Percentiles rank a stretch among this genome's conserved stretches.
These are phyloP conservation scores for Calonectria montana DNA, from an alignment of 2,329 filamentous ascomycete species.

Conservation along the genomic window DNA sequence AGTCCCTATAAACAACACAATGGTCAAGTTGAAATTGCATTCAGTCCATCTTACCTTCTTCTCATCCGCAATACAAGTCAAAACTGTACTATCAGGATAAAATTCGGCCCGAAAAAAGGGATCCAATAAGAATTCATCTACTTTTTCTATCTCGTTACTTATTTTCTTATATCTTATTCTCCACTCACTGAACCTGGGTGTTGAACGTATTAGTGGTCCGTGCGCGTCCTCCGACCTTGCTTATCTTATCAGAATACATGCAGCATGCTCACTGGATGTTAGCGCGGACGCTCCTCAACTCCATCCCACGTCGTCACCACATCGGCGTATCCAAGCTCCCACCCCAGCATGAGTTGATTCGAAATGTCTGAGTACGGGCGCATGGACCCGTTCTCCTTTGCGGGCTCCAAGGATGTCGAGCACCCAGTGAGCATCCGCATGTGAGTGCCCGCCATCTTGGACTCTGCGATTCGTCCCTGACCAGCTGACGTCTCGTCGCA, in stretches of 20 bases:
- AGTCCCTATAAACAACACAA: neutral
- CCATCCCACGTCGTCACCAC: constrained; percentile 3
- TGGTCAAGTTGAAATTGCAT: too few relatives aligned
- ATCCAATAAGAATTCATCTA: too few relatives aligned
- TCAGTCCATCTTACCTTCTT: too few relatives aligned
- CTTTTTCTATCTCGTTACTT: too few relatives aligned
- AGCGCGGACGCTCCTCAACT: neutral
- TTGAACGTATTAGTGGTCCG: neutral
- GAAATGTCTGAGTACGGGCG: constrained; percentile 54
- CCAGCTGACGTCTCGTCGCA: constrained; percentile 41
- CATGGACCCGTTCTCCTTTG: constrained; percentile 98
- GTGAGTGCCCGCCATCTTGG: constrained; percentile 47
- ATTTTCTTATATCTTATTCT: too few relatives aligned
- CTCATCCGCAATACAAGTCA: too few relatives aligned
- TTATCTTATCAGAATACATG: constrained; percentile 27
- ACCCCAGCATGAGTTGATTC: constrained; percentile 44
- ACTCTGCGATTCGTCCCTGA: neutral
- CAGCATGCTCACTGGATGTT: constrained; percentile 9
- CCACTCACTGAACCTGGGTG: too few relatives aligned
- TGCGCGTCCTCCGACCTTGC: neutral
- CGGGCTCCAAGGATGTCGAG: constrained; percentile 85
- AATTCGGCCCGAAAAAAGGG: too few relatives aligned
- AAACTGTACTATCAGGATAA: too few relatives aligned
- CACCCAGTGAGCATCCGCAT: constrained; percentile 77
- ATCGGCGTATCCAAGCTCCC: constrained; percentile 4